Evolutionary conservation across 163 green algal genomes (phyloP).

Genomic region (Coccomyxa subellipsoidea): DNA sequence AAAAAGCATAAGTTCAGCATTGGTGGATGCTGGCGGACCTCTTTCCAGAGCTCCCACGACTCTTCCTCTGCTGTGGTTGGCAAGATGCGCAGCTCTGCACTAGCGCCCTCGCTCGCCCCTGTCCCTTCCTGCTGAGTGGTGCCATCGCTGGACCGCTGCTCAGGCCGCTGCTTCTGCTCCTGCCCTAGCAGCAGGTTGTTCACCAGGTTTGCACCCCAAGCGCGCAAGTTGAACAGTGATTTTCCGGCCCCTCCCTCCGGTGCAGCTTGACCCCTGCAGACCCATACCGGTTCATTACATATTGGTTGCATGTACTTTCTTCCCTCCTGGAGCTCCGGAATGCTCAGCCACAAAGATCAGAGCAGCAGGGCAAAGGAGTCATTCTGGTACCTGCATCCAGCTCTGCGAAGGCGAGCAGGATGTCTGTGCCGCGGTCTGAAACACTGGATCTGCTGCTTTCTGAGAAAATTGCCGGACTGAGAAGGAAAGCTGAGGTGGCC

Average conservation of each 20-base stretch:
- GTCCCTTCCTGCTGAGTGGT: not conserved
- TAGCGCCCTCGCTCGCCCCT: not conserved
- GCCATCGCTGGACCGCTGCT: not conserved
- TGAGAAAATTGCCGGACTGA: not conserved
- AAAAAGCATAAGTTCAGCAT: not conserved
- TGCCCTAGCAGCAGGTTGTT: not conserved
- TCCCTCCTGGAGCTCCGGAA: too few species aligned
- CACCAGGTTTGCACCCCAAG: not conserved
- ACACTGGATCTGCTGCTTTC: not conserved
- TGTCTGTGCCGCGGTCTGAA: not conserved
- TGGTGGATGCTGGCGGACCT: not conserved
- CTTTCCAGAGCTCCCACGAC: conserved; percentile 6
- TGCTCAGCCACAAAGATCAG: too few species aligned
- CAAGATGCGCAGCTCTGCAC: not conserved
- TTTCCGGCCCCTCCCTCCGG: conserved; percentile 1
- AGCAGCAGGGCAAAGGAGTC: too few species aligned
- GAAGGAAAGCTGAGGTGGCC: not conserved
- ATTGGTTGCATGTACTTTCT: too few species aligned
- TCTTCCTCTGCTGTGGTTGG: not conserved
- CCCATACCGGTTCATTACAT: too few species aligned
- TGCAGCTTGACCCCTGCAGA: not conserved
- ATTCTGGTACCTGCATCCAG: not conserved
- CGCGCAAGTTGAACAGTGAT: not conserved
- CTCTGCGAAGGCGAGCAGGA: not conserved
- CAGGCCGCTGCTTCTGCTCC: conserved; percentile 6